Evolutionary conservation across 2,329 filamentous ascomycete species (phyloP), one percentile per base, ranked within the genome.

Genomic region (Fusarium bactridioides): DNA sequence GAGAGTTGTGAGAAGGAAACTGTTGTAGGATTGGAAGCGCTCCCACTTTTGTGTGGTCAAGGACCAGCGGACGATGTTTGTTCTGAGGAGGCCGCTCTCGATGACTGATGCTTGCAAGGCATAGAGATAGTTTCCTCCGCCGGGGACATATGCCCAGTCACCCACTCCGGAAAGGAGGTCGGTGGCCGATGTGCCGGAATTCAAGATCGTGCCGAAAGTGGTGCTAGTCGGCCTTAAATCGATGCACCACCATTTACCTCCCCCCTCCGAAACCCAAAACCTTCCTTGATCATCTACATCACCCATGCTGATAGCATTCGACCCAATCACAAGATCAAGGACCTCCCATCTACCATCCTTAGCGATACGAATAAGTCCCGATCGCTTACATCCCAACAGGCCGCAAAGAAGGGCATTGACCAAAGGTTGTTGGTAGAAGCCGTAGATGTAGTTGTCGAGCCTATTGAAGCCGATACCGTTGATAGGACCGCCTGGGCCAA

Each of bases 391-490:
- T 10, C 64, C 72, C 3, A 70, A 12, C 0, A 73, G 0, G 13
- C 19, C 50, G 2, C 69, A 60, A 1, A 61, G 1, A 1, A 59
- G 0, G 0, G 44, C 5, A 9, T 7, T 29, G 2, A 18, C 3
- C 1, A 72, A 29, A 0, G 45, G 23, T 1, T 41, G 51, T 4
- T 55, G 41, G 1, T 53, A 41, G 2, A 77, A 61, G 10, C 70
- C 75, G 11, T 77, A 77, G 23, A 77, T 72, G 40, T 76, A 77
- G 21, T 67, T 69, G 21, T 77, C 75, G 0, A 70, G 25, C 9
- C 38, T 54, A 12, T 77, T 77, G 47, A 77, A 77, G 1, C 75
- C 75, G 8, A 76, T 67, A 21, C 65, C 72, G 1, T 70, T 72
- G 25, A 76, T 57, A 7, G 19, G 7, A 0, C 72, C 64, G 7